Base-by-base conservation (phyloP, 345 rosid genomes). In the Combretum micranthum region DNA sequence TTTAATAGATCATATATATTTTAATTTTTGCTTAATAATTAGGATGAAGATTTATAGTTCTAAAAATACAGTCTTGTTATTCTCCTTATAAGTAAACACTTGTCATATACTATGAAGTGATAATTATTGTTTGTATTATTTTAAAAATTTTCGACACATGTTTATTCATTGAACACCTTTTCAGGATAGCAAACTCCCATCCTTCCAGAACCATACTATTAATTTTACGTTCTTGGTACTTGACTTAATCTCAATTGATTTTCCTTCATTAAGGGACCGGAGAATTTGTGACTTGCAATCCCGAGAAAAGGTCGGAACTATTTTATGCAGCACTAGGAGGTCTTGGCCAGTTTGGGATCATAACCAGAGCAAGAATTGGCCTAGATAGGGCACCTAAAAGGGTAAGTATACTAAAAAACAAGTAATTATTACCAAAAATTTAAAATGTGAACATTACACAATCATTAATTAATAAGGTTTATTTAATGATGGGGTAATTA, bases 261-360 rank as follows among this genome's bases (percentile, higher is more conserved):
- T 32, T 37, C 14, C 13, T 39, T 21, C 9, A 22, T 46, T 4
- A 73, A 80, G 88, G 88, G 26, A 77, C 66, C 32, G 88, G 85
- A n/a, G 78, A 77, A 55, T 57, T 75, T 2, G 60, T 75, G n/a
- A 75, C 81, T 13, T 83, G 88, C 68, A 73, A 83, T 6, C 42
- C 52, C 11, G 2, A 59, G 18, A n/a, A 43, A 14, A 76, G 72
- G 43, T 59, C 76, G 1, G 85, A 83, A n/a, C 71, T 83, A 21
- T 83, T 80, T 60, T 67, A 64, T 49, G 80, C 70, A 4, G 88
- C 78, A 47, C 60, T 83, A 0, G 88, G 88, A 7, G 88, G 88
- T 4, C 56, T 83, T 20, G 88, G 88, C n/a, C 85, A 83, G 47
- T 83, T 83, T 42, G 88, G 88, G 15, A 72, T 80, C 15, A 83